Evolutionary conservation across 192 early-diverging fungal species (phyloP).

Genomic region (Spinellus fusiger): DNA sequence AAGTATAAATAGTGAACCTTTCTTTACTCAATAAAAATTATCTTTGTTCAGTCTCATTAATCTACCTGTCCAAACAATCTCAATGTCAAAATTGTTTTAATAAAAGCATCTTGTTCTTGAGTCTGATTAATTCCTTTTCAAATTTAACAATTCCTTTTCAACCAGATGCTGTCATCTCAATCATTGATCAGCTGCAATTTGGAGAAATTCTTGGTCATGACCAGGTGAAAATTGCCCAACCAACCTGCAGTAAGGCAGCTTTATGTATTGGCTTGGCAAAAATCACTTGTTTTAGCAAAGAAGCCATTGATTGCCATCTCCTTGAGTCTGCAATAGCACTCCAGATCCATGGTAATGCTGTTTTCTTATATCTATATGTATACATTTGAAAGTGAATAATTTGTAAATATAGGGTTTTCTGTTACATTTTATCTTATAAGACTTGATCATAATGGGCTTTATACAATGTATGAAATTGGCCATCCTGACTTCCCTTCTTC

Average conservation of each 20-base stretch:
- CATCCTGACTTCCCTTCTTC: slow-evolving; percentile 12
- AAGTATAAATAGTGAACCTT: too few species aligned
- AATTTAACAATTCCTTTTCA: neutral
- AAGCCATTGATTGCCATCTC: slow-evolving; percentile 10
- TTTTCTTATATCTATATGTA: slow-evolving; percentile 10
- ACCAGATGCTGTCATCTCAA: slow-evolving; percentile 12
- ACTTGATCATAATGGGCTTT: slow-evolving; percentile 9
- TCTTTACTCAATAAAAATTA: too few species aligned
- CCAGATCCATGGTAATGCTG: slow-evolving; percentile 10
- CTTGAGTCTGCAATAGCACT: slow-evolving; percentile 13
- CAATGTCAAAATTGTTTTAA: too few species aligned
- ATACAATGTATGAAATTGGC: slow-evolving; percentile 10
- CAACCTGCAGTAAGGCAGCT: slow-evolving; percentile 10
- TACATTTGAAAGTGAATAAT: slow-evolving; percentile 11
- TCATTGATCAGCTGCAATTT: slow-evolving; percentile 13
- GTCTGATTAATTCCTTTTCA: too few species aligned
- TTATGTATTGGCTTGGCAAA: slow-evolving; percentile 15
- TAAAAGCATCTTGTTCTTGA: too few species aligned
- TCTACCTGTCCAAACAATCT: too few species aligned
- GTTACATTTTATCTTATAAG: slow-evolving; percentile 14
- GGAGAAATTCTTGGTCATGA: slow-evolving; percentile 5
- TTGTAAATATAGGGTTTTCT: slow-evolving; percentile 7
- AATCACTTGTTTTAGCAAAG: slow-evolving; percentile 18
- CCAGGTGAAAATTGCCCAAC: neutral
- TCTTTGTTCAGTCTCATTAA: too few species aligned